Conservation (phyloP, 2,329 filamentous ascomycete species). For the Neospermospora avenae region DNA sequence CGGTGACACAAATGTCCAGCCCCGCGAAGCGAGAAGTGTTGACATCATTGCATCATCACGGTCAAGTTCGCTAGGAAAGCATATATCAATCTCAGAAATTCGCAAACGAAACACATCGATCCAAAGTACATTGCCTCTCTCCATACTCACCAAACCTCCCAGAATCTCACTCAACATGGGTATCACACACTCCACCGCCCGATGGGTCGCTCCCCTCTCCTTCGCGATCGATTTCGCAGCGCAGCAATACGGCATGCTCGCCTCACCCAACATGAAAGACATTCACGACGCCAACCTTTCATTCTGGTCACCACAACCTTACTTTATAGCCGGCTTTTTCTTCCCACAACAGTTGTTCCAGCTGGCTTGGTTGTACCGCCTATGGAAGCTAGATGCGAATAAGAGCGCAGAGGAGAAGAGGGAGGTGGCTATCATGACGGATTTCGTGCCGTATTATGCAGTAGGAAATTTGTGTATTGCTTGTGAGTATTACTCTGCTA, state of each 20-base stretch:
- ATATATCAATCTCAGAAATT: background rate
- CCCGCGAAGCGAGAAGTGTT: constrained; percentile 8
- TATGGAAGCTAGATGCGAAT: constrained; percentile 47
- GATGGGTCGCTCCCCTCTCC: constrained; percentile 50
- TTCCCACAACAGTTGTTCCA: constrained; percentile 59
- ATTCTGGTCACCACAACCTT: constrained; percentile 56
- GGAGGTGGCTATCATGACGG: constrained; percentile 48
- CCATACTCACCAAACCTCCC: background rate
- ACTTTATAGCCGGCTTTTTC: constrained; percentile 58
- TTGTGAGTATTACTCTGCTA: constrained; percentile 38
- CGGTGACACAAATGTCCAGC: background rate
- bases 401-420: constrained; percentile 36
- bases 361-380: constrained; percentile 53
- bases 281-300: constrained; percentile 55
- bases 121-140: background rate
- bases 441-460: constrained; percentile 53
- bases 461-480: constrained; percentile 58
- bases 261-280: constrained; percentile 55
- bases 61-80: background rate
- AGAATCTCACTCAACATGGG: constrained; percentile 43
- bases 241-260: constrained; percentile 57
- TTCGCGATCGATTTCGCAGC: constrained; percentile 55
- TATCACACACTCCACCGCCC: constrained; percentile 50
- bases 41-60: constrained; percentile 13
- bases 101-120: background rate